A percentile compares a stretch with the other conserved stretches of the same genome.
Evolutionary conservation across 1,284 basidiomycete species (phyloP).

Genomic region (Tilletia setariae): DNA sequence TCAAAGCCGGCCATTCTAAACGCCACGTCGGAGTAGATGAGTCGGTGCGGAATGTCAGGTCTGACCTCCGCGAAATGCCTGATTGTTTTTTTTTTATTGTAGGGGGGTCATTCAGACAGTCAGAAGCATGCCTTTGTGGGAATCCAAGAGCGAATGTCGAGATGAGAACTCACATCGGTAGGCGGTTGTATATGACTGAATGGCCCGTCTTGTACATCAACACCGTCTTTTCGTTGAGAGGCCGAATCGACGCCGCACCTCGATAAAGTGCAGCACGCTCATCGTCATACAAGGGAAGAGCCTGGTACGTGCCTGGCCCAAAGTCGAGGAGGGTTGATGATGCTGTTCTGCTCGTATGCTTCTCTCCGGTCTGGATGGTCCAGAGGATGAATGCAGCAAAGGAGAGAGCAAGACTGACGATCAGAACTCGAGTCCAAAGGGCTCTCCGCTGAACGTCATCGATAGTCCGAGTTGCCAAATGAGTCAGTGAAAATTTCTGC

Average conservation of each 20-base stretch:
- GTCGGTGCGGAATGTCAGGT: conserved; percentile 7
- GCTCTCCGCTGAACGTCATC: too few species aligned
- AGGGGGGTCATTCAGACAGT: not conserved
- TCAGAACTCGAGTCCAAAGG: too few species aligned
- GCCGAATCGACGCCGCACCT: not conserved
- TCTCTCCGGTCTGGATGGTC: too few species aligned
- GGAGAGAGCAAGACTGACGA: too few species aligned
- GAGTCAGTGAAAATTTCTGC: too few species aligned
- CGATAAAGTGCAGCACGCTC: not conserved
- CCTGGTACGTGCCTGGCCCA: not conserved
- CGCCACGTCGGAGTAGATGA: conserved; percentile 8
- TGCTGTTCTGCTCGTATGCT: too few species aligned
- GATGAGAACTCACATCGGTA: conserved; percentile 7
- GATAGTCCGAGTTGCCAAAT: too few species aligned
- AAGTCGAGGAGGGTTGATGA: too few species aligned
- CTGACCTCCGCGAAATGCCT: not conserved
- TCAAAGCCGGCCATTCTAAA: not conserved
- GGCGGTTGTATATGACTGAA: not conserved
- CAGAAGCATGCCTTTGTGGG: not conserved
- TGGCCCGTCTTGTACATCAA: conserved; percentile 7
- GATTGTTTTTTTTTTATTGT: too few species aligned
- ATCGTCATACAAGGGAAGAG: not conserved
- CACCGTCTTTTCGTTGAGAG: not conserved
- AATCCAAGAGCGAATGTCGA: not conserved
- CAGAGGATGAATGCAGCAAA: too few species aligned